A percentile compares a stretch with the other conserved stretches of the same genome.
phyloP scores from a whole-genome alignment of 2,329 filamentous ascomycete species.

The Torrubiella hemipterigena region DNA sequence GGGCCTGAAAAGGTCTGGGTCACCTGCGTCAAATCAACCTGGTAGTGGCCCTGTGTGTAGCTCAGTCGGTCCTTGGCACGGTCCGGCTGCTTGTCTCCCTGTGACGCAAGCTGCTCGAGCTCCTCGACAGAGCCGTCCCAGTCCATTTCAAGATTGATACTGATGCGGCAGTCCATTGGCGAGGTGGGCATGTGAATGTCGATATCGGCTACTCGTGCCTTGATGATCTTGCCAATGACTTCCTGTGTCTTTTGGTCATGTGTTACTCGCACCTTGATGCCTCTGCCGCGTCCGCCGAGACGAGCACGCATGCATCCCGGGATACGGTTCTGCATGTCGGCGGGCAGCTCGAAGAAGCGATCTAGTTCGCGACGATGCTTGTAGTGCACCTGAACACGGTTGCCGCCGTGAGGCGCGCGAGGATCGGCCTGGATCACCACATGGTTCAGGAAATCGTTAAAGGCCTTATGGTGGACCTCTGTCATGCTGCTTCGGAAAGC shows the following conservation, averaged over 20 bases:
- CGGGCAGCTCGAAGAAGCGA: slow-evolving; percentile 66
- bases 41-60: slow-evolving; percentile 78
- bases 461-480: slow-evolving; percentile 71
- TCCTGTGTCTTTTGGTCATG: slow-evolving; percentile 60
- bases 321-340: slow-evolving; percentile 44
- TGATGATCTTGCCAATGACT: slow-evolving; percentile 75
- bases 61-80: slow-evolving; percentile 84
- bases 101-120: slow-evolving; percentile 28
- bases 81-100: slow-evolving; percentile 35
- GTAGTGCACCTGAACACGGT: slow-evolving; percentile 60
- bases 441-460: slow-evolving; percentile 78
- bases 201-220: slow-evolving; percentile 78
- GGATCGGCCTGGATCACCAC: slow-evolving; percentile 47
- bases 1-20: slow-evolving; percentile 34
- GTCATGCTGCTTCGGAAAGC: slow-evolving; percentile 86
- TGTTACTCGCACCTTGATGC: slow-evolving; percentile 48
- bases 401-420: slow-evolving; percentile 30
- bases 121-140: slow-evolving; percentile 59
- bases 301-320: slow-evolving; percentile 52
- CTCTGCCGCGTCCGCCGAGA: slow-evolving; percentile 36
- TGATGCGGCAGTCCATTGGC: slow-evolving; percentile 83
- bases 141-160: slow-evolving; percentile 87
- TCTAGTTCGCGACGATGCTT: slow-evolving; percentile 74
- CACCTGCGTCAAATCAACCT: slow-evolving; percentile 89
- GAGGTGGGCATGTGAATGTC: slow-evolving; percentile 69